phyloP scores from a whole-genome alignment of 2,329 filamentous ascomycete species.

The Botrytis galanthina region DNA sequence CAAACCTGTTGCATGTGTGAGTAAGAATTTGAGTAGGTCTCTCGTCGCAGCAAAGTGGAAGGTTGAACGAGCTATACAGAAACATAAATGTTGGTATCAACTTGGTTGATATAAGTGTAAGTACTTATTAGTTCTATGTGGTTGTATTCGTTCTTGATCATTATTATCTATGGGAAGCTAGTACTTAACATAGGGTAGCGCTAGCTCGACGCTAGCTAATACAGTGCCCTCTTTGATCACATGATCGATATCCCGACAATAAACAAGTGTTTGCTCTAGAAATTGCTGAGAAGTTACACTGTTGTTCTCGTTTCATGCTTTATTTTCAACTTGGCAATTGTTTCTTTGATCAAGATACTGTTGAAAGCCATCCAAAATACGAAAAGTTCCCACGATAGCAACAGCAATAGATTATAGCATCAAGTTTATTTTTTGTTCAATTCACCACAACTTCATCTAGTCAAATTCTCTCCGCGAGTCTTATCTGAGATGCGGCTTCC shows the following conservation, averaged over 20 bases:
- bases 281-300: too few species aligned
- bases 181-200: too few species aligned
- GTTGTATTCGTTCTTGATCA: too few species aligned
- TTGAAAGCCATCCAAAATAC: not conserved
- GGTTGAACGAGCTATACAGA: not conserved
- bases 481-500: not conserved
- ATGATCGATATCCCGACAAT: too few species aligned
- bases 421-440: not conserved
- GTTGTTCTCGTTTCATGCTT: not conserved
- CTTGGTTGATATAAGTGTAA: too few species aligned
- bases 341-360: not conserved
- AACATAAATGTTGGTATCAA: too few species aligned
- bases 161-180: too few species aligned
- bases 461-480: not conserved
- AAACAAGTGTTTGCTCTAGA: too few species aligned
- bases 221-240: too few species aligned
- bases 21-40: not conserved
- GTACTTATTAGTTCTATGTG: too few species aligned
- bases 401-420: not conserved
- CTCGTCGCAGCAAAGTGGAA: not conserved
- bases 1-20: not conserved
- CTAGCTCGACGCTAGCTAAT: too few species aligned
- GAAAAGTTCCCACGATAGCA: fast-evolving
- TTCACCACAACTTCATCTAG: not conserved
- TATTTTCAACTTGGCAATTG: not conserved